Conservation (phyloP, 768 basidiomycete genomes). For the Phlebiopsis flavidoalba region DNA sequence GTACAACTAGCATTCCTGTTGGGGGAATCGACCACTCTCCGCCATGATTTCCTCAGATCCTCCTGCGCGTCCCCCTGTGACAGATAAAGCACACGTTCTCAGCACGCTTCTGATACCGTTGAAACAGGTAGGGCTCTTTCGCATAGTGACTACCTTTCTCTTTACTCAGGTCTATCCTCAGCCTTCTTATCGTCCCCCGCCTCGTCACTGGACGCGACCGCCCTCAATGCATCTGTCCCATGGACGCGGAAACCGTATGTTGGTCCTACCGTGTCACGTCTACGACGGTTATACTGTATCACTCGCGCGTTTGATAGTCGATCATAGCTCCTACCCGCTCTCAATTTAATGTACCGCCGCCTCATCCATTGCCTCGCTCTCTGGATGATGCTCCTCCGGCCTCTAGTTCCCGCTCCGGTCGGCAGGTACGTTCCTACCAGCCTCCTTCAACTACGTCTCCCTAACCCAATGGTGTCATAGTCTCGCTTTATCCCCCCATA, state of each 20-base stretch:
- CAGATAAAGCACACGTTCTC: neutral
- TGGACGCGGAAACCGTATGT: neutral
- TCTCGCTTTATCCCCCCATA: slow-evolving; percentile 13
- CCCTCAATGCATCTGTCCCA: neutral
- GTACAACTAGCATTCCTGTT: neutral
- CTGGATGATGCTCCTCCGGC: neutral
- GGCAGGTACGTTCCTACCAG: neutral
- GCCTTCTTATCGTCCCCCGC: neutral
- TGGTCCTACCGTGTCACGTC: too few species aligned
- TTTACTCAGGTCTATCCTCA: too few species aligned
- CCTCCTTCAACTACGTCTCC: neutral
- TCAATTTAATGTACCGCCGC: neutral
- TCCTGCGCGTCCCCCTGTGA: neutral
- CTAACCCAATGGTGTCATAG: slow-evolving; percentile 1
- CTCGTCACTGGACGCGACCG: neutral
- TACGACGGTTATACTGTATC: neutral
- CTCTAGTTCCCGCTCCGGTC: neutral
- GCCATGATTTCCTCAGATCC: neutral
- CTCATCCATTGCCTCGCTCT: neutral
- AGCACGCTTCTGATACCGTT: neutral
- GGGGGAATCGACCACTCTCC: neutral
- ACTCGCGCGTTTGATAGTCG: neutral
- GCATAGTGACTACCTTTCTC: neutral
- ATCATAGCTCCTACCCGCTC: neutral
- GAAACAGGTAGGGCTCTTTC: neutral